Conservation (phyloP, 345 rosid genomes). For the Pseudoturritis turrita region DNA sequence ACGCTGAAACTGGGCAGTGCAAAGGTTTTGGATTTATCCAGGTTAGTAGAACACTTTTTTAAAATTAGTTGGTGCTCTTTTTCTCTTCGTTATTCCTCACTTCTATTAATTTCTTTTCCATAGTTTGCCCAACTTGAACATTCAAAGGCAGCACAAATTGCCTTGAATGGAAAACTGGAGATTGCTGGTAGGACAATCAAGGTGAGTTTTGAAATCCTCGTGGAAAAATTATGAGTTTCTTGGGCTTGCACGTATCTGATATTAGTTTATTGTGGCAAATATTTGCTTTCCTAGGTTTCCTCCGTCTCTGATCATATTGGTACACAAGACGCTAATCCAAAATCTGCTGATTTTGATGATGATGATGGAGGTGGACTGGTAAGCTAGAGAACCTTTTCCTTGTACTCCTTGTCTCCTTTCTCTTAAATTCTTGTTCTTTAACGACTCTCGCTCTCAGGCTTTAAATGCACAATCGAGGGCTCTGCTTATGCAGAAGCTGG, state of each 20-base stretch:
- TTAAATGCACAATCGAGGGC: conserved; percentile 93
- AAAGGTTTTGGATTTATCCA: conserved; percentile 97
- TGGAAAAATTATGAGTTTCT: not conserved
- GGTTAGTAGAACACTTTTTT: conserved; percentile 40
- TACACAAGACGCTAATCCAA: conserved; percentile 63
- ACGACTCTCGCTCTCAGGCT: conserved; percentile 36
- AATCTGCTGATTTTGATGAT: conserved; percentile 92
- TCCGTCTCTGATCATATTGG: conserved; percentile 88
- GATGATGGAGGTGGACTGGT: conserved; percentile 98
- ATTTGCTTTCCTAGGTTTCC: conserved; percentile 51
- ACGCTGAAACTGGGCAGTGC: conserved; percentile 88
- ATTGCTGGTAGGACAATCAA: conserved; percentile 84
- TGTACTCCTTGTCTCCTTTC: not conserved
- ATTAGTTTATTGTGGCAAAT: not conserved
- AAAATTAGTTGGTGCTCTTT: conserved; percentile 7
- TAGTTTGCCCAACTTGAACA: conserved; percentile 93
- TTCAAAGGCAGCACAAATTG: conserved; percentile 82
- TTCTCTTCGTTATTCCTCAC: not conserved
- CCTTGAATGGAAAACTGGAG: conserved; percentile 88
- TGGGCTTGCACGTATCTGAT: not conserved
- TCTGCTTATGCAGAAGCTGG: conserved; percentile 80
- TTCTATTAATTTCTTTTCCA: not conserved
- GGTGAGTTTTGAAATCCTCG: conserved; percentile 39
- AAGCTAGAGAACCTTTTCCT: conserved; percentile 26
- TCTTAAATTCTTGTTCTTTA: not conserved